Percentiles rank a stretch among this genome's conserved stretches.
These are phyloP conservation scores for Pholiota conissans DNA, from an alignment of 768 basidiomycete genomes.

Conservation along the genomic window DNA sequence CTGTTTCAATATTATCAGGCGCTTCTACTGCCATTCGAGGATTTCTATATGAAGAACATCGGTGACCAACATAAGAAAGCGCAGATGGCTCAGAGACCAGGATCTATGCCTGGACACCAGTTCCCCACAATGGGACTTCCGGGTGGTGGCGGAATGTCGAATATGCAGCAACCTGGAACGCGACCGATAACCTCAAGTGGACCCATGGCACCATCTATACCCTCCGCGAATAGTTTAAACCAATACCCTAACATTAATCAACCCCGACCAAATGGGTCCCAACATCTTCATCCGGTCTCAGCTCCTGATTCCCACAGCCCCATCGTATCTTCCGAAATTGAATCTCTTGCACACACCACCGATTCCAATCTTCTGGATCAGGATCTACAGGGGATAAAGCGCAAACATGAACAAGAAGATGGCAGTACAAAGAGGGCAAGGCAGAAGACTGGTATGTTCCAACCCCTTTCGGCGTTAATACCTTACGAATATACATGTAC, in stretches of 20 bases:
- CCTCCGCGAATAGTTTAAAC: slow-evolving; percentile 21
- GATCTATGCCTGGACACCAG: slow-evolving; percentile 22
- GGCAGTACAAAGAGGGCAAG: slow-evolving; percentile 67
- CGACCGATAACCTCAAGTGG: slow-evolving; percentile 23
- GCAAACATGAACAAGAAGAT: slow-evolving; percentile 70
- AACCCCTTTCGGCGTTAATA: neutral
- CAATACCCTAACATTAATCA: slow-evolving; percentile 20
- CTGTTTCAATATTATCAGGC: slow-evolving; percentile 61
- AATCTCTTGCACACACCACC: slow-evolving; percentile 22
- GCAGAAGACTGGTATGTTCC: slow-evolving; percentile 67
- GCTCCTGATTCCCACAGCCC: slow-evolving; percentile 28
- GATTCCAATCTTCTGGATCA: slow-evolving; percentile 51
- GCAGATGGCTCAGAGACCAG: slow-evolving; percentile 41
- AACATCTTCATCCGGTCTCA: slow-evolving; percentile 31
- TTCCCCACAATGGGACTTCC: slow-evolving; percentile 26
- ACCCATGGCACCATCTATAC: slow-evolving; percentile 22
- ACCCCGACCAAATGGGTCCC: slow-evolving; percentile 25
- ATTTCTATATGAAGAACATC: slow-evolving; percentile 61
- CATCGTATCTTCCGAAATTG: slow-evolving; percentile 19
- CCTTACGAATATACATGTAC: too few species aligned
- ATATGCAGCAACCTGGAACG: slow-evolving; percentile 29
- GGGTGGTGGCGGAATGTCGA: slow-evolving; percentile 27
- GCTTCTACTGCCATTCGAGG: slow-evolving; percentile 73
- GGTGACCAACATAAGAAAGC: slow-evolving; percentile 60
- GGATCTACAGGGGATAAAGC: slow-evolving; percentile 67